Evolutionary conservation across 2,329 filamentous ascomycete genomes (phyloP).

Genomic region (Cladosporium oxysporum): DNA sequence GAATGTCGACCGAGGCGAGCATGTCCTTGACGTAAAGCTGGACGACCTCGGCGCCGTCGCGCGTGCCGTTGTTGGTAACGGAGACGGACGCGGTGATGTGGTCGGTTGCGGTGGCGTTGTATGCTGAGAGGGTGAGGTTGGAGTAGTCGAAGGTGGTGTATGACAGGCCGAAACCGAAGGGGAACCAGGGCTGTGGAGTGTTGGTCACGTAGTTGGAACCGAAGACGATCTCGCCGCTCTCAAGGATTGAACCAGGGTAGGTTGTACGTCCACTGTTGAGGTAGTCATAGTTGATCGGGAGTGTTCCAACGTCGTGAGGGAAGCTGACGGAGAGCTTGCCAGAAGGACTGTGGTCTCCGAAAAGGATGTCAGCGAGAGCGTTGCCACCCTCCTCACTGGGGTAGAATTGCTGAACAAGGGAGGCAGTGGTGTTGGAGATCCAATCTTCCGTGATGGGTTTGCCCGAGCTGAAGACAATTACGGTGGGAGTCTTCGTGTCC

Average conservation of each 20-base stretch:
- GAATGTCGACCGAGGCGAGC: constrained; percentile 62
- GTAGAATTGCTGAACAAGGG: constrained; percentile 58
- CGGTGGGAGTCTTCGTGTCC: constrained; percentile 56
- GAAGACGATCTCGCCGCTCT: constrained; percentile 64
- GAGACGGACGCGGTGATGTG: constrained; percentile 26
- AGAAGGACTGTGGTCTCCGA: constrained; percentile 71
- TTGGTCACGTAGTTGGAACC: constrained; percentile 66
- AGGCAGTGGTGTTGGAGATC: constrained; percentile 59
- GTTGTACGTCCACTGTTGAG: constrained; percentile 64
- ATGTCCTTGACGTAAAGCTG: constrained; percentile 31
- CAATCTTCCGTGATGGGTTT: constrained; percentile 74
- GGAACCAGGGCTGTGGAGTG: constrained; percentile 64
- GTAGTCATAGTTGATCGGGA: constrained; percentile 72
- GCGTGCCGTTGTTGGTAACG: constrained; percentile 18
- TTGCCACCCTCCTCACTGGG: constrained; percentile 80
- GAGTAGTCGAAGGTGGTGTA: constrained; percentile 58
- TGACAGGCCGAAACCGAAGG: constrained; percentile 76
- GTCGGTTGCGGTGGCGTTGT: constrained; percentile 12
- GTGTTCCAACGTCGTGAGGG: constrained; percentile 65
- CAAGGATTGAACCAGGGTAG: constrained; percentile 55
- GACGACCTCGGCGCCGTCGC: constrained; percentile 17
- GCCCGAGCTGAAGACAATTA: constrained; percentile 69
- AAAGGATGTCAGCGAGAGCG: constrained; percentile 74
- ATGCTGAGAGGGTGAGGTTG: constrained; percentile 38
- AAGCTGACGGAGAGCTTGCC: constrained; percentile 75